phyloP scores from a whole-genome alignment of 169 alveolate species.

The Plasmodium vivax region DNA sequence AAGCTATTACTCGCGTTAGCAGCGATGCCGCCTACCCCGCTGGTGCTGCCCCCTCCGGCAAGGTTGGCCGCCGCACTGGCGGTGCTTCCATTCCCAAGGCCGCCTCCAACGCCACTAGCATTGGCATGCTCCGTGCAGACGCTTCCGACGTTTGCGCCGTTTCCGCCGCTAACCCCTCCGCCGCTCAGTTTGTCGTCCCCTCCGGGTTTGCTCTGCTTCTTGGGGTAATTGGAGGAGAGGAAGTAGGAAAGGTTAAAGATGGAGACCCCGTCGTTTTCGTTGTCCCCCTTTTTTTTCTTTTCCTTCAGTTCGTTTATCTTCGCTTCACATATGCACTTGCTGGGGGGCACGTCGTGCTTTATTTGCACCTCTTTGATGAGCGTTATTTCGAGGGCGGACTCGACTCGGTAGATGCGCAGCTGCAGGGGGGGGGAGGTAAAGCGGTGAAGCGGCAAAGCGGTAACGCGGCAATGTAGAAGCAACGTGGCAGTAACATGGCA shows the following conservation, averaged over 20 bases:
- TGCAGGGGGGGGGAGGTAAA: background rate
- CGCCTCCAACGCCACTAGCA: background rate
- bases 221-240: constrained; percentile 47
- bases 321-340: constrained; percentile 54
- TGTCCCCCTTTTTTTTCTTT: constrained; percentile 29
- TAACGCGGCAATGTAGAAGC: too few species aligned
- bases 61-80: background rate
- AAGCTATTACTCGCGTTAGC: background rate
- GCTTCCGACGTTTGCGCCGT: background rate
- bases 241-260: constrained; percentile 54
- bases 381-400: background rate
- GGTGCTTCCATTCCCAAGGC: background rate
- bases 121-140: background rate
- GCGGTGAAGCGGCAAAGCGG: background rate
- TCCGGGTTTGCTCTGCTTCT: constrained; percentile 37
- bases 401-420: constrained; percentile 40
- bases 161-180: background rate
- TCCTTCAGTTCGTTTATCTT: constrained; percentile 44
- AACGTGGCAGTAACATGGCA: too few species aligned
- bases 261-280: constrained; percentile 65
- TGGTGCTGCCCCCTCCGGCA: background rate
- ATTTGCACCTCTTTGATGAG: constrained; percentile 44
- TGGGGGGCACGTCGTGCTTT: constrained; percentile 51
- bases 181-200: constrained; percentile 16
- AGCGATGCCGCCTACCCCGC: background rate